Evolutionary conservation across 2,329 filamentous ascomycete genomes (phyloP).

Genomic region (Purpureocillium takamizusanense): DNA sequence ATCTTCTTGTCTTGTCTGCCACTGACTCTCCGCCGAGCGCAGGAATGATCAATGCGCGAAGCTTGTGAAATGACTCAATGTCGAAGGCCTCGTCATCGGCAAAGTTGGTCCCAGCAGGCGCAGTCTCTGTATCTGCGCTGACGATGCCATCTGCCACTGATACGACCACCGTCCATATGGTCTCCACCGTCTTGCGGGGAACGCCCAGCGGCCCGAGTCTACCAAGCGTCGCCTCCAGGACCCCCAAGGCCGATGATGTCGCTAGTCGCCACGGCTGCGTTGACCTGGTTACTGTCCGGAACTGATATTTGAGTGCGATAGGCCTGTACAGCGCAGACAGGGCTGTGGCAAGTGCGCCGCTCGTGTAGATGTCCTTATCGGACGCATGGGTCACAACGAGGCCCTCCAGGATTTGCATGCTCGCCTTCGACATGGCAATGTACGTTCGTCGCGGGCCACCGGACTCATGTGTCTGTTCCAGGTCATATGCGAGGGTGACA

Average conservation of each 20-base stretch:
- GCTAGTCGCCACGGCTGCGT: constrained; percentile 72
- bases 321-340: constrained; percentile 60
- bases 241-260: constrained; percentile 58
- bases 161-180: constrained; percentile 64
- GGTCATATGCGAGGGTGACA: constrained; percentile 57
- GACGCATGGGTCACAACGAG: constrained; percentile 50
- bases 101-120: constrained; percentile 38
- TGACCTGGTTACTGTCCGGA: constrained; percentile 61
- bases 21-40: constrained; percentile 58
- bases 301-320: constrained; percentile 73
- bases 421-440: constrained; percentile 77
- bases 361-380: constrained; percentile 60
- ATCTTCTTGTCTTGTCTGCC: constrained; percentile 55
- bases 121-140: constrained; percentile 48
- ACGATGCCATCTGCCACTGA: constrained; percentile 61
- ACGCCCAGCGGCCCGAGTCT: constrained; percentile 43
- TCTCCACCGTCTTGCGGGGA: constrained; percentile 35
- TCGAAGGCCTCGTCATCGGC: constrained; percentile 72
- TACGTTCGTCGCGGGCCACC: constrained; percentile 58
- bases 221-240: constrained; percentile 58
- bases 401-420: constrained; percentile 60
- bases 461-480: constrained; percentile 23
- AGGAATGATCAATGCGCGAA: constrained; percentile 67
- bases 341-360: constrained; percentile 55
- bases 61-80: constrained; percentile 59